Evolutionary conservation across 2,329 filamentous ascomycete genomes (phyloP).

Genomic region (Penicillium sp.): DNA sequence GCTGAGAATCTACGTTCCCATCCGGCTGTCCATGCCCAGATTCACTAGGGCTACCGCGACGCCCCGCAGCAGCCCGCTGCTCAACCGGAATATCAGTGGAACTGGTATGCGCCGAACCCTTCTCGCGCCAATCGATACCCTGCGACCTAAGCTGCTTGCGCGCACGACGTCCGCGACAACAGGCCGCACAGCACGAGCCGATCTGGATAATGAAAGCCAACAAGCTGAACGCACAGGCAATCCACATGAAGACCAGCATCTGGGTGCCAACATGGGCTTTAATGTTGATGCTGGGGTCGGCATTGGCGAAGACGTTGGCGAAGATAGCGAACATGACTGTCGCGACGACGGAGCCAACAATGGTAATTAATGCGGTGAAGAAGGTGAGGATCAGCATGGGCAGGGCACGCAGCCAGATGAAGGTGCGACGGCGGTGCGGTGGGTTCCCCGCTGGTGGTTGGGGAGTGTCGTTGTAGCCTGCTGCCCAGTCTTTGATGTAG

Average conservation of each 20-base stretch:
- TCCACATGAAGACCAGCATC: slow-evolving; percentile 91
- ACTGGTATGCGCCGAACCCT: slow-evolving; percentile 1
- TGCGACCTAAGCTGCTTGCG: slow-evolving; percentile 32
- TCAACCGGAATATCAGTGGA: not conserved
- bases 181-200: slow-evolving; percentile 68
- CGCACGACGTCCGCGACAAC: slow-evolving; percentile 41
- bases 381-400: slow-evolving; percentile 66
- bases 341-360: slow-evolving; percentile 68
- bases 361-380: slow-evolving; percentile 62
- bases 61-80: not conserved
- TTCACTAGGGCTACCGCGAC: not conserved
- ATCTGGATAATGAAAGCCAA: slow-evolving; percentile 70
- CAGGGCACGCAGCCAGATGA: slow-evolving; percentile 53
- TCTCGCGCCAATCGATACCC: slow-evolving; percentile 19
- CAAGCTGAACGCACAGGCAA: slow-evolving; percentile 63
- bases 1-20: not conserved
- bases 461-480: slow-evolving; percentile 11
- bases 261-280: slow-evolving; percentile 62
- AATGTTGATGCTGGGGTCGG: slow-evolving; percentile 72
- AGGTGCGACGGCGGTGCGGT: slow-evolving; percentile 37
- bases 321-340: slow-evolving; percentile 83
- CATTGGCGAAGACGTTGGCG: slow-evolving; percentile 66
- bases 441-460: slow-evolving; percentile 19
- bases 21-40: not conserved
- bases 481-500: slow-evolving; percentile 29